Evolutionary conservation across 2,329 filamentous ascomycete genomes (phyloP).

Genomic region (Fusarium secorum): DNA sequence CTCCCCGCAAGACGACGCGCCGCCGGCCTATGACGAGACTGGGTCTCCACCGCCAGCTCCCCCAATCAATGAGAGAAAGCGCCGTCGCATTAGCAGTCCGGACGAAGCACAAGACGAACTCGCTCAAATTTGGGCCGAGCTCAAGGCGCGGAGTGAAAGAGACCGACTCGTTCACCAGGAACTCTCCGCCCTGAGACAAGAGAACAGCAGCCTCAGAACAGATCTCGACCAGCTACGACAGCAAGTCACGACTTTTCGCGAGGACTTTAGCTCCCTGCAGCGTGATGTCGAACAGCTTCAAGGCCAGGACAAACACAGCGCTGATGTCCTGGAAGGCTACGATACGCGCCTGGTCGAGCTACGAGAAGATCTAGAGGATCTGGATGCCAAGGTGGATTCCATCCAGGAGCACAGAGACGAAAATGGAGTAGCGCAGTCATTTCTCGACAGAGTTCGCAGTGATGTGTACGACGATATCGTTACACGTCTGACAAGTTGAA

Average conservation of each 20-base stretch:
- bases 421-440: conserved; percentile 9
- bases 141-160: conserved; percentile 6
- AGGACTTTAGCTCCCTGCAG: not conserved
- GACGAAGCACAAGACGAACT: not conserved
- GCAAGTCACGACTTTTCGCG: not conserved
- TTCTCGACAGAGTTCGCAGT: conserved; percentile 4
- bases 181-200: not conserved
- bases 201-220: not conserved
- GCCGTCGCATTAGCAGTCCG: not conserved
- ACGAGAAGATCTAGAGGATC: conserved; percentile 7
- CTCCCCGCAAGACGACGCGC: not conserved
- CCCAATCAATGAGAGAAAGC: conserved; percentile 7
- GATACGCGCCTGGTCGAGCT: conserved; percentile 15
- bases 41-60: conserved; percentile 3
- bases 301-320: not conserved
- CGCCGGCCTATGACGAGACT: conserved; percentile 5
- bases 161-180: conserved; percentile 5
- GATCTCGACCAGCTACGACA: not conserved
- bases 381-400: conserved; percentile 21
- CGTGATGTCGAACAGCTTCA: conserved; percentile 10
- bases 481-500: conserved; percentile 6
- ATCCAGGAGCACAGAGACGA: conserved; percentile 16
- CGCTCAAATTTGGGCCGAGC: conserved; percentile 1
- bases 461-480: conserved; percentile 18
- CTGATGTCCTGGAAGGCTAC: conserved; percentile 8